Percentiles rank a stretch among this genome's conserved stretches.
phyloP scores from a whole-genome alignment of 805 yeast species.

The Ascoidea asiatica region DNA sequence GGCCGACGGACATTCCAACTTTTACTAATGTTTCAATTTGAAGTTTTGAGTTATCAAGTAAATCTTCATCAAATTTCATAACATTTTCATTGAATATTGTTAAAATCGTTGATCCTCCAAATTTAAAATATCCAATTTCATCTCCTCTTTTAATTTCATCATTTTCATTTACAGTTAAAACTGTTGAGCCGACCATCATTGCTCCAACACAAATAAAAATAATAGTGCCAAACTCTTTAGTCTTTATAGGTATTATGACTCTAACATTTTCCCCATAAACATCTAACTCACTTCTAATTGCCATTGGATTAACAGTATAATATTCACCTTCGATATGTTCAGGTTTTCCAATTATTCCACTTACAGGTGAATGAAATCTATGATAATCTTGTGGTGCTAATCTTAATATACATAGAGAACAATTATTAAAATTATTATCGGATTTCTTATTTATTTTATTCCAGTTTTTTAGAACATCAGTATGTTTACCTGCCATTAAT shows the following conservation, averaged over 20 bases:
- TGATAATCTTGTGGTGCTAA: slow-evolving; percentile 97
- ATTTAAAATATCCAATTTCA: slow-evolving; percentile 88
- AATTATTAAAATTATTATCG: slow-evolving; percentile 23
- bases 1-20: slow-evolving; percentile 92
- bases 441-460: slow-evolving; percentile 22
- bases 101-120: slow-evolving; percentile 87
- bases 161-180: slow-evolving; percentile 53
- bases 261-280: slow-evolving; percentile 90
- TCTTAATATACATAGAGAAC: slow-evolving; percentile 68
- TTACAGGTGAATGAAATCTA: slow-evolving; percentile 81
- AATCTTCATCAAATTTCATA: slow-evolving; percentile 60
- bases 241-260: slow-evolving; percentile 61
- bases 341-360: slow-evolving; percentile 57
- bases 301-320: slow-evolving; percentile 97
- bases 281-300: slow-evolving; percentile 74
- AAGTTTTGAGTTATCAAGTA: slow-evolving; percentile 50
- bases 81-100: slow-evolving; percentile 39
- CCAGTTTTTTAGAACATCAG: slow-evolving; percentile 24
- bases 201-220: slow-evolving; percentile 84
- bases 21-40: slow-evolving; percentile 72
- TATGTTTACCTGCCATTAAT: slow-evolving; percentile 34
- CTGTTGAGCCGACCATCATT: slow-evolving; percentile 95
- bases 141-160: slow-evolving; percentile 51
- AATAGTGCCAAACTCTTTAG: slow-evolving; percentile 67
- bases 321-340: slow-evolving; percentile 74